phyloP scores from a whole-genome alignment of 2,329 filamentous ascomycete species.

The Xylariomycetidae sp. region DNA sequence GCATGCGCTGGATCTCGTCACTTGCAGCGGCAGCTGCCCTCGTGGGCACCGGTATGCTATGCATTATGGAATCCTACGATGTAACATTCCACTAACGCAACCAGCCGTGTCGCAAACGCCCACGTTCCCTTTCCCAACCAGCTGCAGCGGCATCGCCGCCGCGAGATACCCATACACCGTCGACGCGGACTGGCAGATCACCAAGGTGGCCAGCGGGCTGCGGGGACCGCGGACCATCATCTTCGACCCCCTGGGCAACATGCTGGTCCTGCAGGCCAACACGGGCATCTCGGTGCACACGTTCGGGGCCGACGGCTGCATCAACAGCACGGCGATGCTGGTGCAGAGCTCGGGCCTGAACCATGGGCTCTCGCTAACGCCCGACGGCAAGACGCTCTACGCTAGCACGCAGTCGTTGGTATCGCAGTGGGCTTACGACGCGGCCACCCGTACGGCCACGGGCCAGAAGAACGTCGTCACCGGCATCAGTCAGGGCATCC shows the following conservation, averaged over 20 bases:
- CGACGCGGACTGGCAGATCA: constrained; percentile 21
- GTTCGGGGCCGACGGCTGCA: constrained; percentile 22
- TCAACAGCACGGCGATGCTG: constrained; percentile 22
- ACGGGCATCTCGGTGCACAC: constrained; percentile 25
- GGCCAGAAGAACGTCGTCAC: constrained; percentile 42
- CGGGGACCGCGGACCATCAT: constrained; percentile 21
- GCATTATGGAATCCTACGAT: too few species aligned
- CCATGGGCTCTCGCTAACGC: constrained; percentile 35
- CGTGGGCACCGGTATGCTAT: constrained; percentile 8
- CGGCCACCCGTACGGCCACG: constrained; percentile 34
- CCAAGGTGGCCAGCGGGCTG: constrained; percentile 24
- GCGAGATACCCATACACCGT: constrained; percentile 19
- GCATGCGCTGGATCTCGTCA: constrained; percentile 8
- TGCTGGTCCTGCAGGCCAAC: constrained; percentile 22
- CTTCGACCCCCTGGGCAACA: constrained; percentile 22
- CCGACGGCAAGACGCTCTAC: constrained; percentile 35
- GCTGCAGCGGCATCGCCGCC: constrained; percentile 18
- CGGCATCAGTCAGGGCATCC: constrained; percentile 47
- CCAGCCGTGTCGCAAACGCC: constrained; percentile 15
- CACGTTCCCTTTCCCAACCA: constrained; percentile 17
- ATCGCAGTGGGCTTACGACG: constrained; percentile 54
- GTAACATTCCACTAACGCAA: too few species aligned
- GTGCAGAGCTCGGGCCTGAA: constrained; percentile 31
- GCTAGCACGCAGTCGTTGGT: constrained; percentile 44
- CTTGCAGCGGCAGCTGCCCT: constrained; percentile 6